These are phyloP conservation scores for Ganoderma resinaceum DNA, from an alignment of 1,284 basidiomycete species.

Conservation along the genomic window DNA sequence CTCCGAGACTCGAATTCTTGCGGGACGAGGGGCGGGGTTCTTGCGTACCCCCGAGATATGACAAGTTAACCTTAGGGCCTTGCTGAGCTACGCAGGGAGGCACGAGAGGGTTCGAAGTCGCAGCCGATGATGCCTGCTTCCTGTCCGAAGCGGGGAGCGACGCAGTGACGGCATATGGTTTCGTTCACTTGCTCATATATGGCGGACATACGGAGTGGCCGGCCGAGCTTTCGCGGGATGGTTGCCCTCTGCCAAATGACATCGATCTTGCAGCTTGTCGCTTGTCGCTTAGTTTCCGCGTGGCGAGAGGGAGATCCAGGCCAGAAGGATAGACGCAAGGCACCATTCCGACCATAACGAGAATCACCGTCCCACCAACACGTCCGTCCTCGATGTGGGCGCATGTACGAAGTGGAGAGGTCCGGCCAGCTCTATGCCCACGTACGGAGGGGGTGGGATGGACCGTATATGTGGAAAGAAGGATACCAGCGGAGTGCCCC, in stretches of 20 bases:
- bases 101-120: not conserved
- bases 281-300: constrained; percentile 26
- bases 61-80: constrained; percentile 21
- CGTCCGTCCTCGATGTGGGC: constrained; percentile 22
- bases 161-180: constrained; percentile 10
- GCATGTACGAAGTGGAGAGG: constrained; percentile 21
- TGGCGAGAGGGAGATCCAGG: constrained; percentile 20
- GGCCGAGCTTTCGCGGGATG: constrained; percentile 26
- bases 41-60: constrained; percentile 21
- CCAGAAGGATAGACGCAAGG: constrained; percentile 22
- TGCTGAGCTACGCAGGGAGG: not conserved
- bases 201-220: constrained; percentile 24
- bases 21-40: constrained; percentile 11
- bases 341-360: constrained; percentile 9
- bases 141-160: constrained; percentile 26
- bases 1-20: constrained; percentile 16
- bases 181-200: constrained; percentile 5
- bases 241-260: constrained; percentile 8
- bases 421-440: constrained; percentile 16
- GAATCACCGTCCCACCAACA: constrained; percentile 18
- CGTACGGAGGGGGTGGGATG: constrained; percentile 8
- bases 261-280: constrained; percentile 25
- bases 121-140: constrained; percentile 12
- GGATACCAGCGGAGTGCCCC: constrained; percentile 23
- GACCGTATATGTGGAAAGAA: constrained; percentile 20